These are phyloP conservation scores for Nakazawaea wickerhamii DNA, from an alignment of 805 yeast species.

Conservation along the genomic window DNA sequence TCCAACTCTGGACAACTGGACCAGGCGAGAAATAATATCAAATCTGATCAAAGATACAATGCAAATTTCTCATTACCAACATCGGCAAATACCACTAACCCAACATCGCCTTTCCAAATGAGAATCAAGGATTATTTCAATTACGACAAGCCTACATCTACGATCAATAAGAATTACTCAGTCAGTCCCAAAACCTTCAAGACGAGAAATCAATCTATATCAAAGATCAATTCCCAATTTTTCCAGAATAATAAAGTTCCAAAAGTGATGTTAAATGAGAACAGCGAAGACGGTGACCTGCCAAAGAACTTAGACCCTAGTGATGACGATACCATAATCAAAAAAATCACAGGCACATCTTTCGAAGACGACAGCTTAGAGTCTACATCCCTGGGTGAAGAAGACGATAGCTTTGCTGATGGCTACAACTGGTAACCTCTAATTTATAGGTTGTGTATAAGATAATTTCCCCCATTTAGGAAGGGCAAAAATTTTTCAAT, in stretches of 20 bases:
- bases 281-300: background rate
- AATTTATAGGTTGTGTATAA: background rate
- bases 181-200: background rate
- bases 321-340: constrained; percentile 9
- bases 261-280: constrained; percentile 3
- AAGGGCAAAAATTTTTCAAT: constrained; percentile 2
- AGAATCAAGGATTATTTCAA: background rate
- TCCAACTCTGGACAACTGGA: background rate
- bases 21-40: background rate
- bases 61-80: constrained; percentile 2
- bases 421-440: background rate
- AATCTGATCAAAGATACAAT: background rate
- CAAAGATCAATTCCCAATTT: constrained; percentile 4
- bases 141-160: background rate
- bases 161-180: background rate
- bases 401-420: constrained; percentile 1
- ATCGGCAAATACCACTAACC: constrained; percentile 5
- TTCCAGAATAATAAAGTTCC: constrained; percentile 6
- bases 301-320: constrained; percentile 6
- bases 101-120: constrained; percentile 7
- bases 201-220: background rate
- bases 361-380: background rate
- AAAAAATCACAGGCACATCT: constrained; percentile 1
- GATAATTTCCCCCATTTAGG: background rate
- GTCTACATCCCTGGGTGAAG: background rate